Conservation (phyloP, 1,139 yeast genomes). For the Scheffersomyces titani region DNA sequence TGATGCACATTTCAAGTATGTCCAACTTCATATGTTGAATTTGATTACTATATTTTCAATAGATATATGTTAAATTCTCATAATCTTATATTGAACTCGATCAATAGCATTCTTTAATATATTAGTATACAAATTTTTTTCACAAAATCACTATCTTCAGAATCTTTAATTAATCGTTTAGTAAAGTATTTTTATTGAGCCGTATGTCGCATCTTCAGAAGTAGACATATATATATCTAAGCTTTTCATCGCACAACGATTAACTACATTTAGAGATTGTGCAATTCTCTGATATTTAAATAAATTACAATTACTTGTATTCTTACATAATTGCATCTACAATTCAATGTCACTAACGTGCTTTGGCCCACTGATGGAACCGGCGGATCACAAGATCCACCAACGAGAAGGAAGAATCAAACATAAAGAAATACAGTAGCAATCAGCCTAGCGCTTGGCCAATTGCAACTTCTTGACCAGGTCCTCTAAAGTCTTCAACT, state of each 20-base stretch:
- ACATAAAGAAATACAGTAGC: neutral
- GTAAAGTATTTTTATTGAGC: too few species aligned
- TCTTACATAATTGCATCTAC: neutral
- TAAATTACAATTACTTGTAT: neutral
- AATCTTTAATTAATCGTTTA: too few species aligned
- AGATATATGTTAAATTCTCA: too few species aligned
- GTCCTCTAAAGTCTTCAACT: conserved; percentile 70
- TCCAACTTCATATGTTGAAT: too few species aligned
- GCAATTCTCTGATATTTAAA: neutral
- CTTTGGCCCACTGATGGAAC: neutral
- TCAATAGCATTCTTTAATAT: too few species aligned
- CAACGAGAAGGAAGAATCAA: neutral
- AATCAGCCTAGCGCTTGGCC: conserved; percentile 30
- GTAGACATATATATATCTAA: too few species aligned
- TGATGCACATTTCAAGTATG: neutral
- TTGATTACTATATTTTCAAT: too few species aligned
- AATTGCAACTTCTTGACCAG: conserved; percentile 70
- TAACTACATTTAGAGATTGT: neutral
- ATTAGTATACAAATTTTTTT: too few species aligned
- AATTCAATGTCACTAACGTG: neutral
- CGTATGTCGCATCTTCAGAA: too few species aligned
- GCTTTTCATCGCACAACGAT: too few species aligned
- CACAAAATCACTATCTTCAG: too few species aligned
- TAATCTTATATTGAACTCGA: neutral
- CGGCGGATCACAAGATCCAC: conserved; percentile 1